Evolutionary conservation across 116 monocot genomes (phyloP).

Genomic region (Thalassia testudinum): DNA sequence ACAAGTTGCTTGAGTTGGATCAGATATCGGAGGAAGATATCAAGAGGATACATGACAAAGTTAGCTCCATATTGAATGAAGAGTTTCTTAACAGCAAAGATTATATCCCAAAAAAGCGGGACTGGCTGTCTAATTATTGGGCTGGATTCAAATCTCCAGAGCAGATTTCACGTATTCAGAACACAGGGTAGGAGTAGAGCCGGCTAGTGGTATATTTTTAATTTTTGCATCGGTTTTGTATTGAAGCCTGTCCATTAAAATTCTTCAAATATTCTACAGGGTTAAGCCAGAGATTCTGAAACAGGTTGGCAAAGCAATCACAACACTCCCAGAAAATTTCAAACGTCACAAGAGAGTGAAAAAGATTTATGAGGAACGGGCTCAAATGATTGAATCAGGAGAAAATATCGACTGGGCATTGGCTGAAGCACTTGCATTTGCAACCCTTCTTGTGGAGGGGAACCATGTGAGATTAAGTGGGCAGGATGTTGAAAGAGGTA

Average conservation of each 20-base stretch:
- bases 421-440: conserved; percentile 88
- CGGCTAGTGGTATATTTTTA: background rate
- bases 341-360: conserved; percentile 62
- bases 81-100: conserved; percentile 71
- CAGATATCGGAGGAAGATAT: conserved; percentile 57
- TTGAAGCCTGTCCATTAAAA: background rate
- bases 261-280: conserved; percentile 12
- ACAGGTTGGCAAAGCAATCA: conserved; percentile 62
- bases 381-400: conserved; percentile 67
- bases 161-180: conserved; percentile 79
- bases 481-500: conserved; percentile 94
- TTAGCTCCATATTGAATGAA: conserved; percentile 55
- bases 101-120: conserved; percentile 55
- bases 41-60: conserved; percentile 56
- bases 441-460: conserved; percentile 68
- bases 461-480: conserved; percentile 88
- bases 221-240: background rate
- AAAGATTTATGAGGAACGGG: conserved; percentile 61
- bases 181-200: conserved; percentile 44
- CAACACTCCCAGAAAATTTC: conserved; percentile 65
- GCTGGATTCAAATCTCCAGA: conserved; percentile 85
- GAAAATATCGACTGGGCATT: conserved; percentile 89
- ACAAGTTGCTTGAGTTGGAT: conserved; percentile 47
- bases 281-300: conserved; percentile 79
- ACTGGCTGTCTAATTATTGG: conserved; percentile 91